phyloP scores from a whole-genome alignment of 805 yeast species.

The Starmerella ratchasimensis region DNA sequence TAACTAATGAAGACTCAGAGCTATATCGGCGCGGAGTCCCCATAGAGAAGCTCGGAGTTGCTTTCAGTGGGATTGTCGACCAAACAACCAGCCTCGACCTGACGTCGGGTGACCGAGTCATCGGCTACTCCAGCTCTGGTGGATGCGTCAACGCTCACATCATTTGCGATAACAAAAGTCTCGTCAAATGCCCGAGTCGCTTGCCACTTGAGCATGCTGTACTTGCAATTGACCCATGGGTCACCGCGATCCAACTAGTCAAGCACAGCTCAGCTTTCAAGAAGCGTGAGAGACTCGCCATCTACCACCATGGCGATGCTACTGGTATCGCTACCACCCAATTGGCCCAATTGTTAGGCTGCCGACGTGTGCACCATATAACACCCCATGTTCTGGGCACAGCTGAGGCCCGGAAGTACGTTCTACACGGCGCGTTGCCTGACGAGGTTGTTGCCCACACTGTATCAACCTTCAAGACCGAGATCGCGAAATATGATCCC shows the following conservation, averaged over 20 bases:
- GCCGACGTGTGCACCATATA: slow-evolving; percentile 26
- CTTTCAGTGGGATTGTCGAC: slow-evolving; percentile 27
- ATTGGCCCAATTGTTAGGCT: slow-evolving; percentile 28
- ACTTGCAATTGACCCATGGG: slow-evolving; percentile 28
- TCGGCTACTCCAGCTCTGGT: slow-evolving; percentile 26
- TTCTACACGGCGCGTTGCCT: slow-evolving; percentile 16
- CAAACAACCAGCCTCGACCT: slow-evolving; percentile 6
- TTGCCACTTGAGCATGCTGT: slow-evolving; percentile 24
- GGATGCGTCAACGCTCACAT: slow-evolving; percentile 30
- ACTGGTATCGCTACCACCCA: slow-evolving; percentile 29
- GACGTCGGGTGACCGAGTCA: slow-evolving; percentile 26
- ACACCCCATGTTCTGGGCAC: not conserved
- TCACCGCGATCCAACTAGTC: slow-evolving; percentile 27
- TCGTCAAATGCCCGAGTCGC: slow-evolving; percentile 21
- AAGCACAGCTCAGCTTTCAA: slow-evolving; percentile 22
- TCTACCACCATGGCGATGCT: slow-evolving; percentile 28
- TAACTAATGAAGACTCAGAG: slow-evolving; percentile 26
- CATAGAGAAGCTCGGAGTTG: slow-evolving; percentile 25
- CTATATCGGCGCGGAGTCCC: not conserved
- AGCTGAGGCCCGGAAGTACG: not conserved
- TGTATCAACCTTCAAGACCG: not conserved
- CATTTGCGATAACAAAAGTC: slow-evolving; percentile 20
- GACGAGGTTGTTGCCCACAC: slow-evolving; percentile 21
- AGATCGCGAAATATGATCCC: slow-evolving; percentile 16
- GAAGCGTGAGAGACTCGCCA: slow-evolving; percentile 23